These are phyloP conservation scores for Laguncularia racemosa DNA, from an alignment of 345 rosid genomes.

Conservation along the genomic window DNA sequence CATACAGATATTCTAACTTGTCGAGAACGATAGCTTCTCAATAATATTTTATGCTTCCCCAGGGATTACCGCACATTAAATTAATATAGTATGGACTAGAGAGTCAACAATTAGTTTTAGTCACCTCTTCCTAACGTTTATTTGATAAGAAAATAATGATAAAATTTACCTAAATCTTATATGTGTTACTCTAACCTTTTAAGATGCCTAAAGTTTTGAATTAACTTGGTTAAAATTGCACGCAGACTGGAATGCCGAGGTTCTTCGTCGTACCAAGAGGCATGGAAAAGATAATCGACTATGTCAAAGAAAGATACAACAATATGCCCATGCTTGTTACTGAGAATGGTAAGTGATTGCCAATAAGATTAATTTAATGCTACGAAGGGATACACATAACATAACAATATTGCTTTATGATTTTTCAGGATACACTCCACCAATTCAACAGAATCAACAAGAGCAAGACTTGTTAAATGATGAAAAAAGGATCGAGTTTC, in stretches of 20 bases:
- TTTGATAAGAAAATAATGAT: too few relatives aligned
- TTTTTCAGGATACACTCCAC: constrained; percentile 25
- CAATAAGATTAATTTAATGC: neutral
- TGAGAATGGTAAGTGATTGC: constrained; percentile 29
- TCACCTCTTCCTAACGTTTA: too few relatives aligned
- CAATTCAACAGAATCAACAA: constrained; percentile 1
- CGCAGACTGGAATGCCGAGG: constrained; percentile 22
- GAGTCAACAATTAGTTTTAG: too few relatives aligned
- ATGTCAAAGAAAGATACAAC: constrained; percentile 28
- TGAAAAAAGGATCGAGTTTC: constrained; percentile 21
- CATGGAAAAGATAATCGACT: constrained; percentile 30
- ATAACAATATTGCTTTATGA: neutral
- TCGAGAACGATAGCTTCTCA: too few relatives aligned
- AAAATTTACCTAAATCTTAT: neutral
- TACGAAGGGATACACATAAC: neutral
- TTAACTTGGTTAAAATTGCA: neutral
- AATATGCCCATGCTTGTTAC: constrained; percentile 37
- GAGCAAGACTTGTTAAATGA: constrained; percentile 14
- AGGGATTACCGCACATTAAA: too few relatives aligned
- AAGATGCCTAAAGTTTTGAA: too few relatives aligned
- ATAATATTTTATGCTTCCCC: too few relatives aligned
- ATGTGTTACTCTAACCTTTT: too few relatives aligned
- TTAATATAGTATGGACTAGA: too few relatives aligned
- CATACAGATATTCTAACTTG: too few relatives aligned
- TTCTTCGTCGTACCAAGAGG: constrained; percentile 40